Evolutionary conservation across 495 filamentous ascomycete genomes (phyloP), one percentile per base, ranked within the genome.

Genomic region (Aspergillus hancockii): DNA sequence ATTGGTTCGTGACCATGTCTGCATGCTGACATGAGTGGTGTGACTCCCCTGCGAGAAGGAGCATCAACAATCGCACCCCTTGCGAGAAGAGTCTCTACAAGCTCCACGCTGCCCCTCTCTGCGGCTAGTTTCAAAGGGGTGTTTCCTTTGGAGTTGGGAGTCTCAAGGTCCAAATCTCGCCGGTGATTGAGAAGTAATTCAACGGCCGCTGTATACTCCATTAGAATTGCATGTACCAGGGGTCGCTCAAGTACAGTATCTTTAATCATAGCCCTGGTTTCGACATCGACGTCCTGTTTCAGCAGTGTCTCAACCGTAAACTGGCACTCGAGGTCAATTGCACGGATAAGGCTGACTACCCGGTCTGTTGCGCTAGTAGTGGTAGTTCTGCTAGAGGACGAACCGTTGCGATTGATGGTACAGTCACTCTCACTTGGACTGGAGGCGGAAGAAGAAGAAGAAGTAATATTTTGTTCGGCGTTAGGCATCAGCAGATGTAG

Each of bases 41-140:
- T 64, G 13, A 68, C 3, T 9, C 38, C 50, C 16, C 23, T 23
- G 21, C 19, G 18, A 9, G 60, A 62, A 22, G 49, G 46, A 41
- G 32, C 51, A 40, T 72, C 61, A 10, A 70, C 49, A 13, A 46
- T 54, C 3, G 61, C 65, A 4, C 62, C 58, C 14, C 53, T 55
- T 0, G 57, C 32, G 3, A 72, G 61, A 10, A 62, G 40, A 8
- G 38, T 16, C 6, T 41, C 16, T 5, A 58, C 54, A 25, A 58
- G 30, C 19, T 36, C 36, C 13, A 0, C 4, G 8, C 43, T 53
- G 8, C 47, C 54, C 0, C 1, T 23, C 12, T 53, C 38, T 4
- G 30, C 30, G 8, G 60, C 60, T 23, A 62, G 23, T 4, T 36
- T n/a, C 9, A 62, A 31, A 14, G 54, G 60, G 0, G 60, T 62